These are phyloP conservation scores for Pochonia chlamydosporia DNA, from an alignment of 2,329 filamentous ascomycete genomes.

Conservation along the genomic window DNA sequence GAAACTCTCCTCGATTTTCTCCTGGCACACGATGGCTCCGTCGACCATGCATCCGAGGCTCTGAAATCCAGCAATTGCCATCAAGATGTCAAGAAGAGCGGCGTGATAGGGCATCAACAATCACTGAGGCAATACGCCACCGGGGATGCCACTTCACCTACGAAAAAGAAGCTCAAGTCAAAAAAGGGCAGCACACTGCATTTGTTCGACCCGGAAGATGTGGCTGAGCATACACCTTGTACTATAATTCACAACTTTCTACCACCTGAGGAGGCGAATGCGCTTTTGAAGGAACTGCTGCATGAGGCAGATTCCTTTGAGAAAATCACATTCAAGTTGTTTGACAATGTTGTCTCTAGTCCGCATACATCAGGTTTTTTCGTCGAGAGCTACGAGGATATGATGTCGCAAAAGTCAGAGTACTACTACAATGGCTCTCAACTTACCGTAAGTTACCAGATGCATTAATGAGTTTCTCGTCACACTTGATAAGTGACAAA, in stretches of 20 bases:
- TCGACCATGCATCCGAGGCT: conserved; percentile 56
- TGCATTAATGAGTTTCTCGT: background rate
- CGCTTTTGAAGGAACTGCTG: conserved; percentile 69
- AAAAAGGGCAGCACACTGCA: conserved; percentile 79
- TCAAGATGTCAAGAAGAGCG: conserved; percentile 25
- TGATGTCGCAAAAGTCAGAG: conserved; percentile 64
- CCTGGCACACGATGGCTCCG: conserved; percentile 70
- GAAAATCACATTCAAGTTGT: conserved; percentile 73
- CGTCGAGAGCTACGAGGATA: conserved; percentile 67
- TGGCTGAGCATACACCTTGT: conserved; percentile 80
- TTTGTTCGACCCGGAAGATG: conserved; percentile 74
- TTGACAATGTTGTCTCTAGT: conserved; percentile 79
- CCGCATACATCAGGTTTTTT: conserved; percentile 83
- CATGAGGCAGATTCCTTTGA: conserved; percentile 66
- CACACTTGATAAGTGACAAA: background rate
- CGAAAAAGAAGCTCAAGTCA: conserved; percentile 51
- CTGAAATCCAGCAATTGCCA: conserved; percentile 33
- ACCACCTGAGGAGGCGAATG: conserved; percentile 62
- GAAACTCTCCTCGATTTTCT: conserved; percentile 72
- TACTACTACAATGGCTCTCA: conserved; percentile 81
- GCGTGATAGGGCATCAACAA: conserved; percentile 50
- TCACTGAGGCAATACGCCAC: conserved; percentile 52
- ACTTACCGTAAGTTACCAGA: conserved; percentile 44
- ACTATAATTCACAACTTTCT: conserved; percentile 92
- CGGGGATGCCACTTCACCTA: conserved; percentile 10